Evolutionary conservation across 257 asterid genomes (phyloP).

Genomic region (Orobanche coerulescens): DNA sequence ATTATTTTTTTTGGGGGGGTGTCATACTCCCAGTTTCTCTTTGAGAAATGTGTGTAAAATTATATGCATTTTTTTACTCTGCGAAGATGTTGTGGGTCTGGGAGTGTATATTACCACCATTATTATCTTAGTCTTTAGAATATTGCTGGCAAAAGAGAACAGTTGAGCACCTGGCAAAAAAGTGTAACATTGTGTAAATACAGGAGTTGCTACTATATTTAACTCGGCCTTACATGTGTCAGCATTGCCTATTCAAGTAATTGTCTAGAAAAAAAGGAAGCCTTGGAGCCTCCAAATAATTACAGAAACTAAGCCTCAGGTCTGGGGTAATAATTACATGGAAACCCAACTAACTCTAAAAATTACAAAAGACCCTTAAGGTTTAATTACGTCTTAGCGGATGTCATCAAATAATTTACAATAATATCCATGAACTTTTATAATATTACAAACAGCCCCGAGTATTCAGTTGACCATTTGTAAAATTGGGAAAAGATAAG

Average conservation of each 20-base stretch:
- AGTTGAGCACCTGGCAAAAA: not conserved
- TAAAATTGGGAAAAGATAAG: too few species aligned
- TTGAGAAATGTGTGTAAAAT: not conserved
- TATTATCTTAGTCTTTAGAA: not conserved
- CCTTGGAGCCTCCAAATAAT: too few species aligned
- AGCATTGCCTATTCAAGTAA: not conserved
- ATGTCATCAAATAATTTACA: too few species aligned
- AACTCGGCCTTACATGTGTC: not conserved
- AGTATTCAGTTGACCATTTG: too few species aligned
- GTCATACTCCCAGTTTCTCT: not conserved
- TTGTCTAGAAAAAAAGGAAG: not conserved
- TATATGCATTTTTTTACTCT: not conserved
- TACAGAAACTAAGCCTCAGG: too few species aligned
- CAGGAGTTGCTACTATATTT: not conserved
- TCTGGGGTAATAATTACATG: too few species aligned
- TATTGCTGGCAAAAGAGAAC: not conserved
- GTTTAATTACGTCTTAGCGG: too few species aligned
- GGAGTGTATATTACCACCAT: not conserved
- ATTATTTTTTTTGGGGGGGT: not conserved
- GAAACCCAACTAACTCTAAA: too few species aligned
- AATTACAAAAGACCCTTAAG: too few species aligned
- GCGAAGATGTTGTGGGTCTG: not conserved
- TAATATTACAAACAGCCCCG: too few species aligned
- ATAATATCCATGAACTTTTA: too few species aligned
- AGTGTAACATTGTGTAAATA: not conserved